Percentiles rank a stretch among this genome's conserved stretches.
Evolutionary conservation across 2,329 filamentous ascomycete genomes (phyloP).

Genomic region (Fusarium sp.): DNA sequence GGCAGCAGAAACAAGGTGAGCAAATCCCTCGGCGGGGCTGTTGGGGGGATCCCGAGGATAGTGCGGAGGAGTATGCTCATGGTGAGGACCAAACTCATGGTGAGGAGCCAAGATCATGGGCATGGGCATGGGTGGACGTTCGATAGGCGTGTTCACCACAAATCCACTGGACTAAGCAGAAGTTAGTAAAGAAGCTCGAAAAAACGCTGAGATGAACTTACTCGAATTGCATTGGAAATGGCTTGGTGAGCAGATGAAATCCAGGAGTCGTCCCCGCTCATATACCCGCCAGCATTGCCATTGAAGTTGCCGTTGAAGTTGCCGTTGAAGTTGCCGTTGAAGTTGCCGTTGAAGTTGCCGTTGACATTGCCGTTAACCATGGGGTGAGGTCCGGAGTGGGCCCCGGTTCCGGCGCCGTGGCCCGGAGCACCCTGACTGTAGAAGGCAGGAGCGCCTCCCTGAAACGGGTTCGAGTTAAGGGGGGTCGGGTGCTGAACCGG

Average conservation of each 20-base stretch:
- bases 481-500: constrained; percentile 5
- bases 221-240: constrained; percentile 36
- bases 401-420: not conserved
- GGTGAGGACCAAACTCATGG: not conserved
- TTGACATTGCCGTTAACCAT: constrained; percentile 12
- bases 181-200: not conserved
- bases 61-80: no score
- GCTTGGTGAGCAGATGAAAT: constrained; percentile 40
- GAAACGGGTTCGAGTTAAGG: constrained; percentile 21
- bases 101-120: not conserved
- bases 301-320: not conserved
- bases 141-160: not conserved
- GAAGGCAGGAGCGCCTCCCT: not conserved
- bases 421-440: constrained; percentile 1
- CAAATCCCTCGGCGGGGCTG: constrained; percentile 8
- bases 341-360: constrained; percentile 1
- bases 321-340: constrained; percentile 8
- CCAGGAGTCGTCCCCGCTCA: constrained; percentile 30
- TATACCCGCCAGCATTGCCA: not conserved
- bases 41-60: constrained; percentile 23
- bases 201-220: not conserved
- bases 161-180: constrained; percentile 23
- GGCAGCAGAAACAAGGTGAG: not conserved
- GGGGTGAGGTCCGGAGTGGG: not conserved
- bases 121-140: not conserved